Percentiles rank a stretch among this genome's conserved stretches.
Conservation (phyloP, 108 stramenopile genomes). For the Skeletonema potamos region DNA sequence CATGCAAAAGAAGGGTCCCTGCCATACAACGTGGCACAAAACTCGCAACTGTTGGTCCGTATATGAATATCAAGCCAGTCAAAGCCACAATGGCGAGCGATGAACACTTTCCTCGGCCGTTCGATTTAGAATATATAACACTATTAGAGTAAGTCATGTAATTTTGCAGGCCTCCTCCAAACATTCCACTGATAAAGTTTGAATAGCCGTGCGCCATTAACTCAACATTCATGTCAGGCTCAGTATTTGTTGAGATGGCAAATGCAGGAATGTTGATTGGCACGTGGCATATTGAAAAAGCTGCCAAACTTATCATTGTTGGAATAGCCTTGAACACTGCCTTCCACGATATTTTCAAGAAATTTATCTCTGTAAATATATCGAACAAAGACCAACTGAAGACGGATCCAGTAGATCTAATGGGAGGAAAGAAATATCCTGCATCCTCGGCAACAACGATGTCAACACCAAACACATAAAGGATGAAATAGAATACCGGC, state of each 20-base stretch:
- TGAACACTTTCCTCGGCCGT: conserved; percentile 58
- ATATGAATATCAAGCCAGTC: conserved; percentile 14
- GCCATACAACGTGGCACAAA: conserved; percentile 48
- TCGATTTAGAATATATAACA: conserved; percentile 66
- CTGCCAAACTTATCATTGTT: conserved; percentile 53
- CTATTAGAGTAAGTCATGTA: conserved; percentile 71
- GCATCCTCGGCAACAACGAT: conserved; percentile 36
- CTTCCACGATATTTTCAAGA: conserved; percentile 37
- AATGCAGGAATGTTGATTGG: conserved; percentile 86
- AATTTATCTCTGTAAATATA: conserved; percentile 40
- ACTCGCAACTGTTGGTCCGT: conserved; percentile 10
- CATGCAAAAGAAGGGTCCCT: conserved; percentile 46
- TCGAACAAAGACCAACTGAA: conserved; percentile 45
- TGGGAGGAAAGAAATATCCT: conserved; percentile 69
- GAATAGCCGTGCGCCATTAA: conserved; percentile 72
- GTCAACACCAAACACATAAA: conserved; percentile 31
- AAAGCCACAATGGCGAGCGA: conserved; percentile 29
- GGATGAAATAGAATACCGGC: conserved; percentile 61
- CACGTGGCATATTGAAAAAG: conserved; percentile 76
- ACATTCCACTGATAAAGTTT: conserved; percentile 55
- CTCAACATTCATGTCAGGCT: conserved; percentile 76
- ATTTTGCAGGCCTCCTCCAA: conserved; percentile 72
- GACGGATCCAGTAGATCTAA: conserved; percentile 14
- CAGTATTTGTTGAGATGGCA: conserved; percentile 58
- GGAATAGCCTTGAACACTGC: conserved; percentile 51